These are phyloP conservation scores for Aspergillus pseudoterreus DNA, from an alignment of 2,329 filamentous ascomycete species.

Conservation along the genomic window DNA sequence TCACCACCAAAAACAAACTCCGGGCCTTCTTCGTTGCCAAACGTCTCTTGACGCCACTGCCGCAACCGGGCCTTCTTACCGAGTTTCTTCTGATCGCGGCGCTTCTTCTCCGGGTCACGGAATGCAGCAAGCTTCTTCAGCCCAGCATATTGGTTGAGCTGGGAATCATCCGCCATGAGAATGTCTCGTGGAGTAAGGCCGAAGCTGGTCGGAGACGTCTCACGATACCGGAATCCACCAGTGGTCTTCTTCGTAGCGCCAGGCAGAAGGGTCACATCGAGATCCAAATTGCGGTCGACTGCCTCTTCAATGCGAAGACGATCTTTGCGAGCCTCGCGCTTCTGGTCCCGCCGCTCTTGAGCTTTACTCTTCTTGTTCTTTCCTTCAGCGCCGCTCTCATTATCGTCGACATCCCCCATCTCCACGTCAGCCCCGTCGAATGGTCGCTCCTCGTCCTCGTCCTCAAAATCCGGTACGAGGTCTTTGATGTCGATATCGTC, in stretches of 20 bases:
- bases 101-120: slow-evolving; percentile 84
- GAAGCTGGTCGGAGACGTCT: slow-evolving; percentile 85
- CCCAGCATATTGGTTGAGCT: slow-evolving; percentile 85
- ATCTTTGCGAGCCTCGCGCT: slow-evolving; percentile 75
- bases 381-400: slow-evolving; percentile 32
- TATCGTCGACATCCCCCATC: slow-evolving; percentile 38
- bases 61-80: slow-evolving; percentile 89
- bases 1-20: slow-evolving; percentile 27
- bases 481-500: slow-evolving; percentile 98
- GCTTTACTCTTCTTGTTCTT: slow-evolving; percentile 45
- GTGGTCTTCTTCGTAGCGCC: slow-evolving; percentile 50
- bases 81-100: slow-evolving; percentile 78
- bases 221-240: slow-evolving; percentile 79
- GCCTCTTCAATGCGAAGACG: slow-evolving; percentile 80
- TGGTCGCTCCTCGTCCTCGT: slow-evolving; percentile 49
- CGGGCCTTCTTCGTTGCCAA: slow-evolving; percentile 57
- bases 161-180: slow-evolving; percentile 78
- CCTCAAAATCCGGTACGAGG: slow-evolving; percentile 83
- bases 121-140: slow-evolving; percentile 93
- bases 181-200: slow-evolving; percentile 89
- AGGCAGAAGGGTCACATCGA: slow-evolving; percentile 62
- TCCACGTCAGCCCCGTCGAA: slow-evolving; percentile 57
- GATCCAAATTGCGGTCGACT: slow-evolving; percentile 74
- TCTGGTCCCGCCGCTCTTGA: slow-evolving; percentile 53
- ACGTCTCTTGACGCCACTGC: slow-evolving; percentile 74